Evolutionary conservation across 2,329 filamentous ascomycete genomes (phyloP).

Genomic region (Pseudogymnoascus sp.): DNA sequence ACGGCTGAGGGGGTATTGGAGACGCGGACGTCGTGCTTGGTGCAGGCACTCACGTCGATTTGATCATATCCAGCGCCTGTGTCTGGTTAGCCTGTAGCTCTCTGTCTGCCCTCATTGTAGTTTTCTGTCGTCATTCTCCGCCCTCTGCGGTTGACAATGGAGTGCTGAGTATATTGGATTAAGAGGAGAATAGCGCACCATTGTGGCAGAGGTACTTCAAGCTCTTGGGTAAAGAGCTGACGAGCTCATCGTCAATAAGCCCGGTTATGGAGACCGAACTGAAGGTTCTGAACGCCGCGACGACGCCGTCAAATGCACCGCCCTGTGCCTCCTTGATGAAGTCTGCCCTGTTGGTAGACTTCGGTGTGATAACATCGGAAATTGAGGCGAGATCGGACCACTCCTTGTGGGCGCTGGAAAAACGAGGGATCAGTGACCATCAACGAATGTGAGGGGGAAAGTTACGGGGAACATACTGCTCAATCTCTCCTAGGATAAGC

Average conservation of each 20-base stretch:
- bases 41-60: conserved; percentile 65
- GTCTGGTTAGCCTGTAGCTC: not conserved
- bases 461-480: conserved; percentile 44
- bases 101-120: not conserved
- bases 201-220: conserved; percentile 54
- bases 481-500: conserved; percentile 53
- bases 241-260: conserved; percentile 59
- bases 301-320: conserved; percentile 56
- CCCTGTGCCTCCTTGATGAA: conserved; percentile 61
- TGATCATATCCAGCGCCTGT: conserved; percentile 79
- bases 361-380: conserved; percentile 56
- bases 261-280: conserved; percentile 56
- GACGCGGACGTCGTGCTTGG: conserved; percentile 55
- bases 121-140: not conserved
- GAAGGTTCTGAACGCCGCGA: conserved; percentile 65
- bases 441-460: not conserved
- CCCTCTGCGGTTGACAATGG: not conserved
- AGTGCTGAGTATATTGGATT: not conserved
- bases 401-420: conserved; percentile 51
- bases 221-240: conserved; percentile 45
- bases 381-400: conserved; percentile 54
- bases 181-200: conserved; percentile 31
- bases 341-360: conserved; percentile 50
- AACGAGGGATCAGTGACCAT: conserved; percentile 10
- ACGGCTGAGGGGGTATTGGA: conserved; percentile 77